Percentiles rank a stretch among this genome's conserved stretches.
Conservation (phyloP, 2,329 filamentous ascomycete genomes). For the Pseudogymnoascus sp. region DNA sequence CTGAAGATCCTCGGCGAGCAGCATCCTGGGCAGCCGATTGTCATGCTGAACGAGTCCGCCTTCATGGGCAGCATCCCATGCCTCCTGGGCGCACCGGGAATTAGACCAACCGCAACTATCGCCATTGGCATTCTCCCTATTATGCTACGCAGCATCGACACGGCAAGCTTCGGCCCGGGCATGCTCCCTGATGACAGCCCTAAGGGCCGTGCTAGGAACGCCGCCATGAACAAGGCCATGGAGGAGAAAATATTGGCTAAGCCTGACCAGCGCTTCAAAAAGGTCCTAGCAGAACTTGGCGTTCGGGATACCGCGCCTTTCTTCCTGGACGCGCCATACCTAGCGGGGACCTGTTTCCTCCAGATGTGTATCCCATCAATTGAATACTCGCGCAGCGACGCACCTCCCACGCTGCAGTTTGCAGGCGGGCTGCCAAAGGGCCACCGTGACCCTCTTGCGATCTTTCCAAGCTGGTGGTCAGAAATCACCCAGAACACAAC, state of each 20-base stretch:
- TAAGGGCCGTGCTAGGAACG: constrained; percentile 32
- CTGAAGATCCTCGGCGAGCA: constrained; percentile 30
- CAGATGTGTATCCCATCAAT: constrained; percentile 31
- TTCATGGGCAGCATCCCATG: constrained; percentile 35
- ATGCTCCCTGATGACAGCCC: constrained; percentile 33
- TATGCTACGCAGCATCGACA: constrained; percentile 31
- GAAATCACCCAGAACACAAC: constrained; percentile 34
- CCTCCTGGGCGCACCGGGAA: constrained; percentile 32
- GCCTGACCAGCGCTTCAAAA: constrained; percentile 6
- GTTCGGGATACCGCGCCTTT: constrained; percentile 21
- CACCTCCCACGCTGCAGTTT: constrained; percentile 36
- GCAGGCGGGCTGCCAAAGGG: constrained; percentile 36
- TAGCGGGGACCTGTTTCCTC: constrained; percentile 24
- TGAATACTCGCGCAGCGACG: constrained; percentile 31
- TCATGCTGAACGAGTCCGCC: constrained; percentile 38
- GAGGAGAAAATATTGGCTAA: constrained; percentile 16
- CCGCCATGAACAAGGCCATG: constrained; percentile 21
- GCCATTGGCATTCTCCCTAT: constrained; percentile 35
- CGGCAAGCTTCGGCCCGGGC: constrained; percentile 33
- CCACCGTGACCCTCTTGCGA: constrained; percentile 22
- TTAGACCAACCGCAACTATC: constrained; percentile 33
- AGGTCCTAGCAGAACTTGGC: constrained; percentile 27
- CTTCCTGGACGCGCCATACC: constrained; percentile 21
- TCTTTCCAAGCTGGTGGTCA: constrained; percentile 40
- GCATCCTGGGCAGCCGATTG: constrained; percentile 32